Evolutionary conservation across 805 yeast genomes (phyloP).

Genomic region (Metschnikowia corniflorae): DNA sequence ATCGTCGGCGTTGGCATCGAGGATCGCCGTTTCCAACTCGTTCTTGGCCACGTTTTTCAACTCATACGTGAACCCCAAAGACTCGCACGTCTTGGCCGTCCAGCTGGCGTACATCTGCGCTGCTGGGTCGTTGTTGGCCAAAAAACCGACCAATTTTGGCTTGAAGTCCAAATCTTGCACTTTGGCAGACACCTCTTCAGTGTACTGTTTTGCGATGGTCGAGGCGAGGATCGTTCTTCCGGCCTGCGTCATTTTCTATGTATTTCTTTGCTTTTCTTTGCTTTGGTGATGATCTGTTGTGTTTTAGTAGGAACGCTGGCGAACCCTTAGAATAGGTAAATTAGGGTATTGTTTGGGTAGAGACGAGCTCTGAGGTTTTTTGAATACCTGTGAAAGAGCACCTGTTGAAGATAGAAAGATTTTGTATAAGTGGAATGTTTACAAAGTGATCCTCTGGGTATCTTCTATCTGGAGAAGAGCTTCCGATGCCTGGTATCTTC

Average conservation of each 20-base stretch:
- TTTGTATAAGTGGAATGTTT: too few species aligned
- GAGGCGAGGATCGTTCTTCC: conserved; percentile 87
- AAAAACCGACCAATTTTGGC: conserved; percentile 84
- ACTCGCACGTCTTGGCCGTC: conserved; percentile 88
- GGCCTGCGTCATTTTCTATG: conserved; percentile 33
- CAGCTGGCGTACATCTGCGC: conserved; percentile 93
- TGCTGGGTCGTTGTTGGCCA: conserved; percentile 93
- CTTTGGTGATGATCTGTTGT: conserved; percentile 3
- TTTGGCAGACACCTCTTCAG: conserved; percentile 62
- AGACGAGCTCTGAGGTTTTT: too few species aligned
- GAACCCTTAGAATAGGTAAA: too few species aligned
- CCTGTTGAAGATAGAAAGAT: too few species aligned
- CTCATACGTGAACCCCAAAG: conserved; percentile 83
- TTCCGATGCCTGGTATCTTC: too few species aligned
- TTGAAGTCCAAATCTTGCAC: conserved; percentile 50
- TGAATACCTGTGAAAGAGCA: too few species aligned
- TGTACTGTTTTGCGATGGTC: conserved; percentile 76
- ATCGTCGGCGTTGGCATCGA: conserved; percentile 76
- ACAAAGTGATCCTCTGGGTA: too few species aligned
- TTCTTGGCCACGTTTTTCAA: conserved; percentile 73
- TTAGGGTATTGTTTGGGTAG: too few species aligned
- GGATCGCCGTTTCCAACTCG: conserved; percentile 75
- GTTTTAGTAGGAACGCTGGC: too few species aligned
- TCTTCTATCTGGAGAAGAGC: too few species aligned
- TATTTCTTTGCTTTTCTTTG: background rate